Evolutionary conservation across 495 filamentous ascomycete genomes (phyloP).

Genomic region (Aspergillus coremiiformis): DNA sequence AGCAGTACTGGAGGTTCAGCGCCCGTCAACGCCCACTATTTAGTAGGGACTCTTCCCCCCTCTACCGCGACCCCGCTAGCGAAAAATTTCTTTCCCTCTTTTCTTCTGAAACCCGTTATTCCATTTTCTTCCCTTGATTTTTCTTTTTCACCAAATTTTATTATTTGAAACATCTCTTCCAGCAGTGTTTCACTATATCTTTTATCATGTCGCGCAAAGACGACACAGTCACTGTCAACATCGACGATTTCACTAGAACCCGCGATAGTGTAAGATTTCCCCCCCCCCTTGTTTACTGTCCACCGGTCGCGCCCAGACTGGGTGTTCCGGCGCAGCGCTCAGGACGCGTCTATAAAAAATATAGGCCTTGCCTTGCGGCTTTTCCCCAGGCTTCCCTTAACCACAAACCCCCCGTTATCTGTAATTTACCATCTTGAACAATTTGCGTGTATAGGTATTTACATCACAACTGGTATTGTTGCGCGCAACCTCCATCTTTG

Average conservation of each 20-base stretch:
- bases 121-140: slow-evolving; percentile 2
- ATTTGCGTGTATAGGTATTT: background rate
- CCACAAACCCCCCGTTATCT: background rate
- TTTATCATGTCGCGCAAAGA: slow-evolving; percentile 29
- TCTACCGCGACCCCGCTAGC: slow-evolving; percentile 14
- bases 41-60: slow-evolving; percentile 8
- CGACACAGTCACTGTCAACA: slow-evolving; percentile 39
- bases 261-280: slow-evolving; percentile 63
- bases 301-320: slow-evolving; percentile 17
- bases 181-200: background rate
- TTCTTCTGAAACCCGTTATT: slow-evolving; percentile 4
- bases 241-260: slow-evolving; percentile 55
- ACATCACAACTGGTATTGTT: background rate
- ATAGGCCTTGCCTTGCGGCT: too few species aligned
- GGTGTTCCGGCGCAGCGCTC: slow-evolving; percentile 6
- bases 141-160: background rate
- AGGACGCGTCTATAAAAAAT: too few species aligned
- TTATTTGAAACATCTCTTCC: background rate
- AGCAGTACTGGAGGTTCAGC: background rate
- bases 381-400: background rate
- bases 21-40: slow-evolving; percentile 11
- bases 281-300: slow-evolving; percentile 12
- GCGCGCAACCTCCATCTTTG: background rate
- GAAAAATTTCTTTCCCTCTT: slow-evolving; percentile 18
- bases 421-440: background rate